phyloP scores from a whole-genome alignment of 106 monocot genomes.

The Dioscorea zingiberensis region DNA sequence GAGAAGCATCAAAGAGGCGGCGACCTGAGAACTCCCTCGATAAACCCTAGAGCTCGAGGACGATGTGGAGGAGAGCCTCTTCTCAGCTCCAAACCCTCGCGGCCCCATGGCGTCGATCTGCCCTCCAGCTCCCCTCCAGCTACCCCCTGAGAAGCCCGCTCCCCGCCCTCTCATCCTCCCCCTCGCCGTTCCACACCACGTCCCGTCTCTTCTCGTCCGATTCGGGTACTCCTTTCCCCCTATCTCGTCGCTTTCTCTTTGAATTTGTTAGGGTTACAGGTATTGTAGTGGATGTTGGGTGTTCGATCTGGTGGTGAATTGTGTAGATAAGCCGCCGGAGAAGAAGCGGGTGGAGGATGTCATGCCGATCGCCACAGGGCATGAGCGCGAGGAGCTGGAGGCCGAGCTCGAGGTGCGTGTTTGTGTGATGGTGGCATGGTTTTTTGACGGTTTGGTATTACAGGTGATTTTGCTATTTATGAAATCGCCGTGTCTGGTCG shows the following conservation, averaged over 20 bases:
- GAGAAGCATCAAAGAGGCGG: background rate
- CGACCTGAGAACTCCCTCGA: background rate
- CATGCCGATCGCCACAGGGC: conserved; percentile 89
- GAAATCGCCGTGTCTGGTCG: conserved; percentile 2
- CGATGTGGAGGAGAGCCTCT: conserved; percentile 27
- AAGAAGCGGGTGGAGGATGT: conserved; percentile 86
- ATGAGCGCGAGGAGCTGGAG: conserved; percentile 80
- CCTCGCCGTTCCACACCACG: conserved; percentile 2
- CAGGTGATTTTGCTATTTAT: too few relatives aligned
- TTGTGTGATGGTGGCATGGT: background rate
- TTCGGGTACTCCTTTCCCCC: background rate
- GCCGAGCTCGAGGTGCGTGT: conserved; percentile 78
- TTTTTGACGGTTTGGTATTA: background rate
- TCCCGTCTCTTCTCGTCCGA: background rate
- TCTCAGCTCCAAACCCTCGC: conserved; percentile 21
- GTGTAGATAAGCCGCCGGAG: conserved; percentile 23
- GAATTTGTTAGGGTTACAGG: background rate
- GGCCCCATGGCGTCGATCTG: background rate
- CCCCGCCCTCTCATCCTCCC: background rate
- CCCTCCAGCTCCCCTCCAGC: background rate
- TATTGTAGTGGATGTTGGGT: background rate
- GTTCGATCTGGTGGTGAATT: conserved; percentile 1
- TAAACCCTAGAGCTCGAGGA: conserved; percentile 13
- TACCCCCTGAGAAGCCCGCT: conserved; percentile 7
- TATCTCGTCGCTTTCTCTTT: background rate